Conservation (phyloP, 2,329 filamentous ascomycete species). For the Endoconidiophora polonica region DNA sequence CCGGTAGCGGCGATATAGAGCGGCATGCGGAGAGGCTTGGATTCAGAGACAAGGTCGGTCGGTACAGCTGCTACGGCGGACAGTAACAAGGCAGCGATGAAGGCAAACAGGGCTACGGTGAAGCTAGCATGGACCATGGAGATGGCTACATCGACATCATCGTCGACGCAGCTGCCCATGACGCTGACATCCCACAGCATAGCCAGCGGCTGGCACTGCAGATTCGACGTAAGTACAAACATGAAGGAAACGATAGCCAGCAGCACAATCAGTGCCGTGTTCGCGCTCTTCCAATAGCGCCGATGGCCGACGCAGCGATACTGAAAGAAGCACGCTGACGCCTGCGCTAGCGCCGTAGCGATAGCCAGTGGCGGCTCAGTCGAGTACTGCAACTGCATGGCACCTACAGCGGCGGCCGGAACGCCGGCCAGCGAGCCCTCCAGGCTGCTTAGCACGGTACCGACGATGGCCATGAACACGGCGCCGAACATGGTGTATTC, state of each 20-base stretch:
- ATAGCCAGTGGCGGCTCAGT: not conserved
- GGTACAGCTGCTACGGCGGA: not conserved
- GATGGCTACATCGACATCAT: conserved; percentile 16
- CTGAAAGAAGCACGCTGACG: conserved; percentile 23
- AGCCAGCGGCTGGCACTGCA: conserved; percentile 24
- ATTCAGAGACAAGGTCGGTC: not conserved
- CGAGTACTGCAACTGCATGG: conserved; percentile 1
- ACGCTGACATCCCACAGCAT: conserved; percentile 21
- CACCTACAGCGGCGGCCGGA: not conserved
- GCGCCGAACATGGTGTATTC: conserved; percentile 20
- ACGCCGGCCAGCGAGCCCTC: not conserved
- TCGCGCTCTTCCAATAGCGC: conserved; percentile 19
- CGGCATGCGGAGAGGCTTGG: not conserved
- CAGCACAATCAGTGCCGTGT: conserved; percentile 19
- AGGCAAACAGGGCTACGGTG: conserved; percentile 22
- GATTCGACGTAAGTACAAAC: conserved; percentile 20
- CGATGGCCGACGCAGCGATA: conserved; percentile 18
- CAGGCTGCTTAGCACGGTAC: not conserved
- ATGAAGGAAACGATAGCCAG: conserved; percentile 21
- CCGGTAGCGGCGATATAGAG: conserved; percentile 1
- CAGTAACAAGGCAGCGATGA: conserved; percentile 16
- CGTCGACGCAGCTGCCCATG: conserved; percentile 20
- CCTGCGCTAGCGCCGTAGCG: conserved; percentile 21
- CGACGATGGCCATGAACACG: not conserved
- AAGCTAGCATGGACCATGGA: conserved; percentile 22